Evolutionary conservation across 2,329 filamentous ascomycete genomes (phyloP).

Genomic region (Neoarthrinium moseri): DNA sequence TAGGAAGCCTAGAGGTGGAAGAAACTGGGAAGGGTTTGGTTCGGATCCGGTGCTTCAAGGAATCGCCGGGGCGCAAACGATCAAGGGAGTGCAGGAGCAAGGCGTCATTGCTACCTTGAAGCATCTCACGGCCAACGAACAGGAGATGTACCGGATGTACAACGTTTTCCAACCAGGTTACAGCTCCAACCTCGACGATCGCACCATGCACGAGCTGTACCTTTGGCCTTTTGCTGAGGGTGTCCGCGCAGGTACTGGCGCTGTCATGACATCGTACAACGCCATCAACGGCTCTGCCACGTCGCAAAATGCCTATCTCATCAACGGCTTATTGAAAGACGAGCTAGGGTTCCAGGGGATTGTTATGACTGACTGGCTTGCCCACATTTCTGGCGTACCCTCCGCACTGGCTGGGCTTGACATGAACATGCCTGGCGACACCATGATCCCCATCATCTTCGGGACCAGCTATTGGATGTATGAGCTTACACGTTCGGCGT

Average conservation of each 20-base stretch:
- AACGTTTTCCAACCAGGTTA: slow-evolving; percentile 50
- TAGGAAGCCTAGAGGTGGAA: slow-evolving; percentile 68
- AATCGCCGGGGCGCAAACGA: slow-evolving; percentile 46
- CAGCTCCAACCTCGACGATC: slow-evolving; percentile 59
- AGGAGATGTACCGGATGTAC: slow-evolving; percentile 54
- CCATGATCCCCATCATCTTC: slow-evolving; percentile 39
- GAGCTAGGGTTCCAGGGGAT: slow-evolving; percentile 72
- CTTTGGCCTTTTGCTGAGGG: slow-evolving; percentile 79
- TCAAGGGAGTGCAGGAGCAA: slow-evolving; percentile 55
- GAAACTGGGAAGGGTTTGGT: slow-evolving; percentile 76
- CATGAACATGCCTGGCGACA: slow-evolving; percentile 59
- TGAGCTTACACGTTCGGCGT: slow-evolving; percentile 50
- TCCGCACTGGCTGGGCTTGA: slow-evolving; percentile 74
- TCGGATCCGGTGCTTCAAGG: slow-evolving; percentile 65
- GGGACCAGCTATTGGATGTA: slow-evolving; percentile 54
- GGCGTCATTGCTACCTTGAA: slow-evolving; percentile 58
- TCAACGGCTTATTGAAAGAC: slow-evolving; percentile 70
- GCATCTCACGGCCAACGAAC: slow-evolving; percentile 56
- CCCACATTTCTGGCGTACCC: slow-evolving; percentile 72
- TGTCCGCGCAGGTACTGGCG: slow-evolving; percentile 72
- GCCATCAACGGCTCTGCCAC: slow-evolving; percentile 66
- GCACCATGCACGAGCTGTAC: slow-evolving; percentile 66
- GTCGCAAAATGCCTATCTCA: slow-evolving; percentile 66
- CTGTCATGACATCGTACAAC: slow-evolving; percentile 83
- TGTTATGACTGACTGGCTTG: slow-evolving; percentile 74